phyloP scores from a whole-genome alignment of 1,284 basidiomycete species.

The Leucoagaricus sp. region DNA sequence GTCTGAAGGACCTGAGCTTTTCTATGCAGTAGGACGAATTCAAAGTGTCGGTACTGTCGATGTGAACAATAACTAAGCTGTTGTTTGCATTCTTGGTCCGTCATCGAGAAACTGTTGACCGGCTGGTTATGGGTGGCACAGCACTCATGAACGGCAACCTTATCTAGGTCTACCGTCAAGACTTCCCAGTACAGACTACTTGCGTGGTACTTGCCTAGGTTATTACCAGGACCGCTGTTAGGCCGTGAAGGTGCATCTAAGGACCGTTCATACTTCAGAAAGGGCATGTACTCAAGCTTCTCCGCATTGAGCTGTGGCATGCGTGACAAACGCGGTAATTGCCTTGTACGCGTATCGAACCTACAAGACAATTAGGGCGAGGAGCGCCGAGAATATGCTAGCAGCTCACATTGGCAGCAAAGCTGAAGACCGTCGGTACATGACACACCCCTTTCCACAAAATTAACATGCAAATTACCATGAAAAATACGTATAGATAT shows the following conservation, averaged over 20 bases:
- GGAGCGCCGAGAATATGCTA: neutral
- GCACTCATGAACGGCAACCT: too few relatives aligned
- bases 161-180: too few relatives aligned
- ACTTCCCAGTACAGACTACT: too few relatives aligned
- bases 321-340: slow-evolving; percentile 56
- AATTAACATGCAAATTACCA: slow-evolving; percentile 14
- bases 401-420: slow-evolving; percentile 55
- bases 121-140: too few relatives aligned
- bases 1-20: neutral
- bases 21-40: too few relatives aligned
- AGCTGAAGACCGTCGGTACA: slow-evolving; percentile 72
- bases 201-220: neutral
- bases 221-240: neutral
- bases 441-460: slow-evolving; percentile 49
- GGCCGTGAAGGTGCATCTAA: neutral
- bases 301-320: slow-evolving; percentile 45
- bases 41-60: too few relatives aligned
- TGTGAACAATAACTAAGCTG: too few relatives aligned
- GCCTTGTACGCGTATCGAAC: slow-evolving; percentile 60
- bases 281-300: slow-evolving; percentile 42
- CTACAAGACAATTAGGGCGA: slow-evolving; percentile 27
- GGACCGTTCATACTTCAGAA: slow-evolving; percentile 37
- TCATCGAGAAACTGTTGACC: too few relatives aligned
- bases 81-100: too few relatives aligned
- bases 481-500: slow-evolving; percentile 21